Base-by-base conservation (phyloP, 176 grass and related monocot species). In the Aechmea fasciata region DNA sequence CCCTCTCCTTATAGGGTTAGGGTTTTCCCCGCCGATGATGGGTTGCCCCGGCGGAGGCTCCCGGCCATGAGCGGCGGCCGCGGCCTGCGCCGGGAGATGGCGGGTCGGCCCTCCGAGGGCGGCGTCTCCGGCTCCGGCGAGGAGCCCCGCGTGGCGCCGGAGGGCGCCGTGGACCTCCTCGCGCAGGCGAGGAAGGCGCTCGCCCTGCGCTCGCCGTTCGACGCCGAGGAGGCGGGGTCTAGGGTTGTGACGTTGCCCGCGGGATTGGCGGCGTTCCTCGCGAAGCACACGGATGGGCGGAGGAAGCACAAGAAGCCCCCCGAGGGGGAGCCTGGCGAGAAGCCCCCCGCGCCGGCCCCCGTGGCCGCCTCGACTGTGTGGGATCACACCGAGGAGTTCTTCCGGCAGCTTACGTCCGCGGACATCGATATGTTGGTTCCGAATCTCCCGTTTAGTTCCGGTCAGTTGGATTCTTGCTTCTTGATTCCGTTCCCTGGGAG, bases 361-460 rank as follows among this genome's bases (percentile, higher is more conserved):
- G 65, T 80, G 20, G 78, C 87, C 51, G 55, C 71, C 52, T 76
- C 67, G 69, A 71, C 71, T 59, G 62, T 87, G 33, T 99, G 95
- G 95, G 87, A 88, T 48, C 84, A 94, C 69, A 90, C 86, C 33
- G 95, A 99, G 81, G 72, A 78, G 13, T 99, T 85, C 69, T 99
- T 99, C 51, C 72, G 95, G 47, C 84, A 82, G 2, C 72, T 99
- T 2, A 84, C 80, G 50, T 50, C 94, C 26, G 75, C 70, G 29
- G 95, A 99, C 49, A 63, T 93, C 10, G 72, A 94, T 17, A 65
- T 79, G 65, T 57, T 99, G 18, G 65, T 73, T 13, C 82, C 87
- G 9, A 88, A 82, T 53, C 65, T 87, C 19, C 33, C 67, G 52
- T 76, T 86, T 9, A 33, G 77, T 29, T 55, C 76, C 8, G 53